A percentile compares a stretch with the other conserved stretches of the same genome.
Conservation (phyloP, 352 stramenopile species). For the Pythium apleroticum region DNA sequence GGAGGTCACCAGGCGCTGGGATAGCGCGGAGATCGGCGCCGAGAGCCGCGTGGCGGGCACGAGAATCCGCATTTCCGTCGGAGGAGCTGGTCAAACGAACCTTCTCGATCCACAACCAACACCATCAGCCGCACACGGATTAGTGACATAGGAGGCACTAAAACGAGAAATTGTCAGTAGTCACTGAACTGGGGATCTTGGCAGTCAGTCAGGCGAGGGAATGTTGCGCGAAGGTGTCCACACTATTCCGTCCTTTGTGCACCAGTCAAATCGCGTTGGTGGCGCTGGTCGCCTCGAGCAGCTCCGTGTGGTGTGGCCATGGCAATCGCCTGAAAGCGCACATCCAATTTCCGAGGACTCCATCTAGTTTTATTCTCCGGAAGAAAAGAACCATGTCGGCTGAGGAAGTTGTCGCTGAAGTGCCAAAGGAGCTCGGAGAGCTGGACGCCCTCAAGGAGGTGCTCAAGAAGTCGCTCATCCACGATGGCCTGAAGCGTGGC, state of each 20-base stretch:
- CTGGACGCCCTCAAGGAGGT: slow-evolving; percentile 98
- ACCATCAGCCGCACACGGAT: neutral
- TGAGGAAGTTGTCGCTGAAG: slow-evolving; percentile 93
- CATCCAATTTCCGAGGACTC: slow-evolving; percentile 53
- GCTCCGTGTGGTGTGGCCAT: neutral
- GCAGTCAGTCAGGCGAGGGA: slow-evolving; percentile 16
- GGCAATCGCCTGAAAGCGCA: neutral
- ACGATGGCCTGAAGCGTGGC: slow-evolving; percentile 98
- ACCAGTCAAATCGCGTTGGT: slow-evolving; percentile 30
- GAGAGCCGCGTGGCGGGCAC: neutral
- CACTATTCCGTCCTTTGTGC: slow-evolving; percentile 12
- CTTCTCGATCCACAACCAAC: neutral
- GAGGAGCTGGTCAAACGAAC: neutral
- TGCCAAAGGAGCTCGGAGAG: slow-evolving; percentile 93
- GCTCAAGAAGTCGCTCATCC: slow-evolving; percentile 99
- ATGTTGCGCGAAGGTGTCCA: slow-evolving; percentile 28
- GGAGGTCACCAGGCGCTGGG: neutral
- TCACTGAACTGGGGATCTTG: neutral
- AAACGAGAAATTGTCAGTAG: neutral
- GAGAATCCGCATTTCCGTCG: slow-evolving; percentile 5
- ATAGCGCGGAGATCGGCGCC: neutral
- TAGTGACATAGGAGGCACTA: slow-evolving; percentile 4
- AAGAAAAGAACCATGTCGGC: slow-evolving; percentile 80
- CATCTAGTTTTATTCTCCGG: slow-evolving; percentile 30
- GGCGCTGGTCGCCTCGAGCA: neutral